Percentiles rank a stretch among this genome's conserved stretches.
phyloP scores from a whole-genome alignment of 768 basidiomycete species.

The Psilocybe tampanensis region DNA sequence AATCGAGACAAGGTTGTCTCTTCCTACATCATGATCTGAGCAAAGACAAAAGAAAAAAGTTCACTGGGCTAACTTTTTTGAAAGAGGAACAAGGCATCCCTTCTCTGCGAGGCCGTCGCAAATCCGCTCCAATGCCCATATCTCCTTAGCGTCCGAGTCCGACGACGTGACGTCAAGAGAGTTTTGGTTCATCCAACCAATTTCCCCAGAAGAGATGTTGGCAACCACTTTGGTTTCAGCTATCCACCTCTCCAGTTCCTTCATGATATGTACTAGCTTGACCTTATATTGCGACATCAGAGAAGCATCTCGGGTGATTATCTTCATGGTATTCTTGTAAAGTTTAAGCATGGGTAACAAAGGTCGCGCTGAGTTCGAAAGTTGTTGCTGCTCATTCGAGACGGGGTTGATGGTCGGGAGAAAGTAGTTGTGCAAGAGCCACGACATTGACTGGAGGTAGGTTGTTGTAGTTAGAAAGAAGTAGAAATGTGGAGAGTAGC shows the following conservation, averaged over 20 bases:
- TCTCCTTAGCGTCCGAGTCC: slow-evolving; percentile 54
- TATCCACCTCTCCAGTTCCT: slow-evolving; percentile 79
- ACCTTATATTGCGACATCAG: slow-evolving; percentile 50
- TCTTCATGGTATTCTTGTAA: slow-evolving; percentile 74
- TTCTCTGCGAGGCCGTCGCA: slow-evolving; percentile 67
- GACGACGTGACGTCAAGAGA: slow-evolving; percentile 18
- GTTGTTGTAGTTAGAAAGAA: slow-evolving; percentile 1
- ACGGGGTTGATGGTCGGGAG: slow-evolving; percentile 68
- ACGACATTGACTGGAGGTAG: slow-evolving; percentile 65
- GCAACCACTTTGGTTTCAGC: slow-evolving; percentile 70
- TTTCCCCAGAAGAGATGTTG: slow-evolving; percentile 45
- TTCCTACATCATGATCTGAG: slow-evolving; percentile 45
- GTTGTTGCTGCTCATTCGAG: slow-evolving; percentile 29
- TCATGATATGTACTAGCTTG: slow-evolving; percentile 50
- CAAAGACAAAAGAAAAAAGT: no score
- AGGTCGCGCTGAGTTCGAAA: slow-evolving; percentile 46
- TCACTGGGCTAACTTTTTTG: slow-evolving; percentile 64
- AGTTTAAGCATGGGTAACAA: slow-evolving; percentile 68
- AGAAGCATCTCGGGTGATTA: slow-evolving; percentile 65
- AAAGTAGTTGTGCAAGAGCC: slow-evolving; percentile 87
- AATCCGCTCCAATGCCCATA: slow-evolving; percentile 68
- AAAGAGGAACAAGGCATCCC: slow-evolving; percentile 79
- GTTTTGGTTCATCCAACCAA: slow-evolving; percentile 47
- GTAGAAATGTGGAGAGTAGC: not conserved
- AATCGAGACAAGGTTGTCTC: slow-evolving; percentile 41